Evolutionary conservation across 2,329 filamentous ascomycete species (phyloP).

Genomic region (Grosmannia serpens): DNA sequence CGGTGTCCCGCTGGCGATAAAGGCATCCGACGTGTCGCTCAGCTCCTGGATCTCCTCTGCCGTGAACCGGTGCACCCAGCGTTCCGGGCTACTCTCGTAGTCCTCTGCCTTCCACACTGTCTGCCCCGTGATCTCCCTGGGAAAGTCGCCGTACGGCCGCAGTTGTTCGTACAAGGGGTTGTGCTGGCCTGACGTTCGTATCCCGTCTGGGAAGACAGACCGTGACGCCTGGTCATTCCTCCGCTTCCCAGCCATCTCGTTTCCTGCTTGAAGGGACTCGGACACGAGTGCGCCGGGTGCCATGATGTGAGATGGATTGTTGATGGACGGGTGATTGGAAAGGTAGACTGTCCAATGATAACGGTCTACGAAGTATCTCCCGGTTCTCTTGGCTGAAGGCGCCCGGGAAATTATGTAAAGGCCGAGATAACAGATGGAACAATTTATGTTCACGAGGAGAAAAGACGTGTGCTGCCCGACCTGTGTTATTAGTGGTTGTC

Average conservation of each 20-base stretch:
- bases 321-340: not conserved
- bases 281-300: constrained; percentile 11
- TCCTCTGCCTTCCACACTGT: constrained; percentile 63
- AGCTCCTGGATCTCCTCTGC: constrained; percentile 57
- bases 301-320: constrained; percentile 3
- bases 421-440: not conserved
- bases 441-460: not conserved
- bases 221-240: constrained; percentile 19
- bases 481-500: not conserved
- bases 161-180: constrained; percentile 54
- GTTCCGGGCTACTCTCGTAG: constrained; percentile 49
- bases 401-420: not conserved
- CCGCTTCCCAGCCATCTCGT: constrained; percentile 16
- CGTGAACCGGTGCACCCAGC: constrained; percentile 63
- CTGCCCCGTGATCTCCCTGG: constrained; percentile 55
- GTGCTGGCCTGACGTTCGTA: constrained; percentile 56
- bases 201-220: constrained; percentile 33
- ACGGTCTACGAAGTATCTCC: not conserved
- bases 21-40: constrained; percentile 53
- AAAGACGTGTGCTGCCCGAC: not conserved
- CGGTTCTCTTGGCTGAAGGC: not conserved
- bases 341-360: not conserved
- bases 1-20: constrained; percentile 52
- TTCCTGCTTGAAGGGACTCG: not conserved
- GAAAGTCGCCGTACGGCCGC: constrained; percentile 58